A percentile compares a stretch with the other conserved stretches of the same genome.
phyloP scores from a whole-genome alignment of 352 stramenopile species.

The Thraustotheca clavata region DNA sequence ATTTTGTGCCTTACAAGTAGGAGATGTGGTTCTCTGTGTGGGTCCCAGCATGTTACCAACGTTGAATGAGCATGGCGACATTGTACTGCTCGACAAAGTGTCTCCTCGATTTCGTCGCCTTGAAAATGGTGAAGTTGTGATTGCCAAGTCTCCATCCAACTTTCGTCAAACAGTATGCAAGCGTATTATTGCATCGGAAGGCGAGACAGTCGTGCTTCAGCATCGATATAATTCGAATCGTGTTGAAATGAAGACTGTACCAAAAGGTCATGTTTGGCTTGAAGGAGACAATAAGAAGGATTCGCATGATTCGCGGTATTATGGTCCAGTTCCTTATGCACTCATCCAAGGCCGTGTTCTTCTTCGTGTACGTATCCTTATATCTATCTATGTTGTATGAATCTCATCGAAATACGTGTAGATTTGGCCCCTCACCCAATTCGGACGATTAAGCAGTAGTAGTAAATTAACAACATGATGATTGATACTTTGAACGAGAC shows the following conservation, averaged over 20 bases:
- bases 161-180: conserved; percentile 84
- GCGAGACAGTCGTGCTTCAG: conserved; percentile 65
- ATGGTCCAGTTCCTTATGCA: conserved; percentile 89
- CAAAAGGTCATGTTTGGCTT: conserved; percentile 92
- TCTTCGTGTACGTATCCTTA: conserved; percentile 70
- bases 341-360: conserved; percentile 86
- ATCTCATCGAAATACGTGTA: conserved; percentile 23
- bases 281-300: conserved; percentile 96
- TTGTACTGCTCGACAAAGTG: conserved; percentile 86
- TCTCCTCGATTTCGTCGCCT: conserved; percentile 54
- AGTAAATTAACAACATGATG: no score
- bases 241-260: conserved; percentile 32
- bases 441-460: conserved; percentile 49
- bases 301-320: conserved; percentile 93
- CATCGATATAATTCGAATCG: conserved; percentile 19
- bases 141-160: conserved; percentile 82
- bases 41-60: conserved; percentile 88
- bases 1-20: conserved; percentile 60
- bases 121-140: conserved; percentile 77
- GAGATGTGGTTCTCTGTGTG: conserved; percentile 80
- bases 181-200: conserved; percentile 76
- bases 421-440: conserved; percentile 73
- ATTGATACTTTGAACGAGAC: no score
- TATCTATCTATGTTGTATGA: background rate
- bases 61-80: conserved; percentile 82